Conservation (phyloP, 1,284 basidiomycete species). For the Inonotus hispidus region DNA sequence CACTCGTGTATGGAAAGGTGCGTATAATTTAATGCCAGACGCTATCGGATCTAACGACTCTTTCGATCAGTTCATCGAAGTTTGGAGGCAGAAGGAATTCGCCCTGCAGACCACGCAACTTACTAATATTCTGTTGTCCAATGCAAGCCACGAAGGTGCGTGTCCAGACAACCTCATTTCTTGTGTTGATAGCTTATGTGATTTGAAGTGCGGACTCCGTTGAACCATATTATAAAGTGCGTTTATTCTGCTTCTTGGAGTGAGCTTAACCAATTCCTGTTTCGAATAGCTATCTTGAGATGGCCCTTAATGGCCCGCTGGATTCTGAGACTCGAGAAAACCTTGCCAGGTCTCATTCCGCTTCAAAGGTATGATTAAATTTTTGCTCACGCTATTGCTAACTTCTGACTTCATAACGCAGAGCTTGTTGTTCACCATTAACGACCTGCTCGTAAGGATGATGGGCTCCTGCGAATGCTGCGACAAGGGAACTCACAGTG, state of each 20-base stretch:
- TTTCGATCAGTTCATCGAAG: constrained; percentile 66
- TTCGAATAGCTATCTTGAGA: constrained; percentile 66
- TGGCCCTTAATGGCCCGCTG: constrained; percentile 77
- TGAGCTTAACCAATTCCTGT: constrained; percentile 4
- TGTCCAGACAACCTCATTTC: constrained; percentile 9
- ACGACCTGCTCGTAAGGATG: constrained; percentile 63
- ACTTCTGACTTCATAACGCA: constrained; percentile 23
- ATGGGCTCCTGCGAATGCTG: background rate
- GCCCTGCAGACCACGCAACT: constrained; percentile 75
- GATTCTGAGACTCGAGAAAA: constrained; percentile 79
- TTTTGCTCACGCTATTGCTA: background rate
- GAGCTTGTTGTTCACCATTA: constrained; percentile 78
- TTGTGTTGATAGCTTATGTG: constrained; percentile 8
- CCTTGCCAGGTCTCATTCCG: constrained; percentile 72
- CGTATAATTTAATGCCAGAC: background rate
- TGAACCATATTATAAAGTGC: constrained; percentile 74
- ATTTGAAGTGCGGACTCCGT: constrained; percentile 62
- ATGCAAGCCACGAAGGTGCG: constrained; percentile 82
- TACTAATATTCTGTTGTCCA: constrained; percentile 78
- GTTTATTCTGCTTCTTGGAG: constrained; percentile 19
- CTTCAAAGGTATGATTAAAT: constrained; percentile 57
- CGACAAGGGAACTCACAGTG: constrained; percentile 25
- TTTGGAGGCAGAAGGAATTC: constrained; percentile 84
- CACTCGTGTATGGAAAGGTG: constrained; percentile 77
- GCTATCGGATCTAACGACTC: background rate